Base-by-base conservation (phyloP, 495 filamentous ascomycete species). In the Stereocaulon alpinum region DNA sequence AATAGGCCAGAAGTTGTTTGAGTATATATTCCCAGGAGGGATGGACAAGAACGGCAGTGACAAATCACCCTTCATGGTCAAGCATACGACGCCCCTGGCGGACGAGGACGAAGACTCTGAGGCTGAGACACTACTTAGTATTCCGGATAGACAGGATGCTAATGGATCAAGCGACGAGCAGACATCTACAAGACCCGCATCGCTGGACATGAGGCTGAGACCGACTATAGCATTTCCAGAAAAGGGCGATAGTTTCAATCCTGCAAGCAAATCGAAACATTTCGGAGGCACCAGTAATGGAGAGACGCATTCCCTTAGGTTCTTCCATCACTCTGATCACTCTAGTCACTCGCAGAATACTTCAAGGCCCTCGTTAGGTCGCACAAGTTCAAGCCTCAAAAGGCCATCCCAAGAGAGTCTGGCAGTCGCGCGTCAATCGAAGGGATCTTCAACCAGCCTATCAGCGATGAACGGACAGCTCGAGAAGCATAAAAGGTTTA, bases 1-100 rank as follows among this genome's bases (percentile, higher is more conserved):
- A 65, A 82, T 97, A 55, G 93, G 91, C 11, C 91, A 94, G 68
- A 91, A 84, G 69, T 78, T 99, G 20, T 96, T 97, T 66, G 92
- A 97, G 71, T 99, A 99, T 73, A 88, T 97, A 61, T 99, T 99
- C 73, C 93, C 93, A 0, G 88, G 86, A 37, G 80, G 82, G 48
- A 84, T 81, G 27, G 75, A 83, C 24, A 76, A 76, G 55, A 82
- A 84, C 66, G 81, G 83, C 48, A 81, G 83, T 18, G 65, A 65
- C 41, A 84, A 85, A 68, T 90, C 86, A 30, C 88, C 92, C 6
- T 88, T 92, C 69, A 82, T 91, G 71, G 78, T 91, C 64, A 93
- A 88, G 69, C 82, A 92, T 49, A 85, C 86, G 66, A 74, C 84
- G 57, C 78, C 85, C 0, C 55, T 74, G 14, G 65, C 64, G 11